Base-by-base conservation (phyloP, 2,329 filamentous ascomycete genomes). In the Talaromyces albobiverticillius region DNA sequence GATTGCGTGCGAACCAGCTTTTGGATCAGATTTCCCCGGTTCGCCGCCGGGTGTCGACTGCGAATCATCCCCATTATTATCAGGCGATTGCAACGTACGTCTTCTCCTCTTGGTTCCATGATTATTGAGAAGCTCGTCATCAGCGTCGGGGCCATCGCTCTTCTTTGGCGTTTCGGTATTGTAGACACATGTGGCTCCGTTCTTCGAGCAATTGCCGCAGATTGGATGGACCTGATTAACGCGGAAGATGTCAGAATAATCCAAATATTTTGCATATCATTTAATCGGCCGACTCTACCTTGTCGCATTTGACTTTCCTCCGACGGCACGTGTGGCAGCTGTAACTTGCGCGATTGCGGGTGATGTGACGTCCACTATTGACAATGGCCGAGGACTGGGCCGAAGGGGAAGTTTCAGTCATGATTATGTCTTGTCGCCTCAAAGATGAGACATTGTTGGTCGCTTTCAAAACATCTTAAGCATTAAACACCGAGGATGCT, bases 231-330 rank as follows among this genome's bases (percentile, higher is more conserved):
- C 67, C 72, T 75, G 50, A 1, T 26, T 18, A 3, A 13, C 20
- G 36, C 16, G 4, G 10, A 16, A 10, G 20, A 16, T 3, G 36
- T 40, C 5, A 40, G 36, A 40, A 40, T 22, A 5, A 22, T 11
- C 8, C 26, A 5, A 29, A 8, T 2, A 23, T 34, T 47, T 22
- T 5, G 13, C 20, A 13, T 9, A 11, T 14, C 14, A 34, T 31
- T 32, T 10, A 34, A 34, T 20, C 20, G 18, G 13, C n/a, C 14
- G 22, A 13, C 25, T 31, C 18, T 29, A 68, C 66, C 63, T 76
- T 76, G 61, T 75, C 69, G 57, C 75, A 78, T 67, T 76, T 77
- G 46, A 78, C 73, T 58, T 78, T 78, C 26, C 75, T 68, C 54
- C 71, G 64, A 46, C 75, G 71, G 62, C 75, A 78, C 1, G 67